Conservation (phyloP, 129 eudicot genomes). For the Flaveria sonorensis region DNA sequence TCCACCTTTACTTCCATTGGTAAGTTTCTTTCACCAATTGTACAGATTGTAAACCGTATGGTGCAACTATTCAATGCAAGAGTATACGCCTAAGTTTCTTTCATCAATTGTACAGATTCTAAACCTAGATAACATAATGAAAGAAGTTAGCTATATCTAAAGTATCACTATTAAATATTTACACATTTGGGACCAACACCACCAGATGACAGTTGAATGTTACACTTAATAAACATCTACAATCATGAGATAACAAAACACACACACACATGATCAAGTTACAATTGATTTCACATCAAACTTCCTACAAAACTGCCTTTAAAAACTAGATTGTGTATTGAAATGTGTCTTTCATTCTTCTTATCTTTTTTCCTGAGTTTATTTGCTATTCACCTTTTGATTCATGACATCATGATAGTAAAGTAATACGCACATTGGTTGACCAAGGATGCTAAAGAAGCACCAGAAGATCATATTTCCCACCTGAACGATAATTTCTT, state of each 20-base stretch:
- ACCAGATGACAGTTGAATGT: not conserved
- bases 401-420: slow-evolving; percentile 97
- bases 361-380: not conserved
- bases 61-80: too few species aligned
- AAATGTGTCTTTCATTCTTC: not conserved
- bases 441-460: slow-evolving; percentile 88
- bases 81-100: not conserved
- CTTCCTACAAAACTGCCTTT: slow-evolving; percentile 33
- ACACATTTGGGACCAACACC: not conserved
- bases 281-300: not conserved
- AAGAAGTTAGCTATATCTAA: not conserved
- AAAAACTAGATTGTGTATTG: slow-evolving; percentile 8
- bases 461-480: slow-evolving; percentile 97
- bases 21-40: not conserved
- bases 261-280: slow-evolving; percentile 1
- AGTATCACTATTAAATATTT: not conserved
- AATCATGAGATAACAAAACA: not conserved
- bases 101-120: not conserved
- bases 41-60: too few species aligned
- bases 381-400: slow-evolving; percentile 52
- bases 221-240: not conserved
- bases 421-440: slow-evolving; percentile 90
- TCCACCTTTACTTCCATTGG: not conserved
- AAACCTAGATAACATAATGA: not conserved
- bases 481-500: slow-evolving; percentile 41